A percentile compares a stretch with the other conserved stretches of the same genome.
These are phyloP conservation scores for Fusarium pseudograminearum DNA, from an alignment of 2,329 filamentous ascomycete species.

Conservation along the genomic window DNA sequence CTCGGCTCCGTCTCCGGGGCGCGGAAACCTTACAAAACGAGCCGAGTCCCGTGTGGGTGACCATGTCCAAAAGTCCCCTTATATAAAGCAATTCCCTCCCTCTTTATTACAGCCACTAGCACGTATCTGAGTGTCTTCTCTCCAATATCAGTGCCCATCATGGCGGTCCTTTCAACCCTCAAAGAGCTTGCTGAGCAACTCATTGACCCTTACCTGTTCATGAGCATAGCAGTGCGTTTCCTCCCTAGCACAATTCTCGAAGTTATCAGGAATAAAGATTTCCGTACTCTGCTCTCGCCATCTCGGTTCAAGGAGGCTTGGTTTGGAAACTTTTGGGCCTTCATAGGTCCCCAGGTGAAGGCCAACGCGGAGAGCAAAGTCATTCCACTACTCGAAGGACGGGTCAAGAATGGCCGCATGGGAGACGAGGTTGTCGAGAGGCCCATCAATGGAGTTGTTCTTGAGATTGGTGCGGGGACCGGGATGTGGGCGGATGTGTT, in stretches of 20 bases:
- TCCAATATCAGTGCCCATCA: constrained; percentile 22
- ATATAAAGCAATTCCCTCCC: constrained; percentile 16
- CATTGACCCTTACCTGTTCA: constrained; percentile 65
- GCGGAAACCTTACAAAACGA: constrained; percentile 41
- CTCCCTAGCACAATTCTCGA: constrained; percentile 63
- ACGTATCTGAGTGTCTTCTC: not conserved
- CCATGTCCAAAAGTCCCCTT: constrained; percentile 10
- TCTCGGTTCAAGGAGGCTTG: constrained; percentile 61
- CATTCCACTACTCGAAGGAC: constrained; percentile 66
- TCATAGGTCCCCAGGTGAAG: constrained; percentile 64
- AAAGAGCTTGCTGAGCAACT: constrained; percentile 52
- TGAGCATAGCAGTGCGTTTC: constrained; percentile 61
- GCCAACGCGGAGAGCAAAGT: constrained; percentile 58
- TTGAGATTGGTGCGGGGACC: constrained; percentile 72
- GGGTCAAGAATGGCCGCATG: constrained; percentile 54
- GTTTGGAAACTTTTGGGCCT: constrained; percentile 73
- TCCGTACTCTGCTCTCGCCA: constrained; percentile 56
- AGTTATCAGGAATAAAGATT: constrained; percentile 54
- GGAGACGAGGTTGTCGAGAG: constrained; percentile 50
- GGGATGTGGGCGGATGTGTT: constrained; percentile 72
- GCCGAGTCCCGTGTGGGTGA: constrained; percentile 16
- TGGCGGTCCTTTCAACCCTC: constrained; percentile 45
- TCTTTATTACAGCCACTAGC: not conserved
- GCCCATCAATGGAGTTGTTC: constrained; percentile 63
- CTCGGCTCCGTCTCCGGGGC: constrained; percentile 25